Conservation (phyloP, 2,329 filamentous ascomycete species). For the Talaromyces sp. region DNA sequence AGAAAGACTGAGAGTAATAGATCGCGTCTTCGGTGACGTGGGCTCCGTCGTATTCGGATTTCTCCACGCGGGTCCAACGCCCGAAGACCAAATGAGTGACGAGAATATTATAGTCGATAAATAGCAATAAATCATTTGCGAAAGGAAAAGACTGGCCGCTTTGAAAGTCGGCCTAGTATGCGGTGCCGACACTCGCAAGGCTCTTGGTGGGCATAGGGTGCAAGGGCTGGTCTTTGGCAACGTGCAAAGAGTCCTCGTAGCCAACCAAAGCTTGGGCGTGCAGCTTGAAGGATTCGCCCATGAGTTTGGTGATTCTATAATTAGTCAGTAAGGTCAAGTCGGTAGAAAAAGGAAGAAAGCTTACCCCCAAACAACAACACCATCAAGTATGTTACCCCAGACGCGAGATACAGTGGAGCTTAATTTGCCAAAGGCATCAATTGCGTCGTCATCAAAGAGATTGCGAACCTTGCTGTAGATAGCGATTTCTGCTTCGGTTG, state of each 20-base stretch:
- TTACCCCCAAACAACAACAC: constrained; percentile 99
- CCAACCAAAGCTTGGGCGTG: constrained; percentile 91
- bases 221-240: constrained; percentile 35
- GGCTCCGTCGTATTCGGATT: constrained; percentile 14
- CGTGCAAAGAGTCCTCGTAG: constrained; percentile 65
- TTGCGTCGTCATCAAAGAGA: constrained; percentile 79
- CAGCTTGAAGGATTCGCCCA: constrained; percentile 97
- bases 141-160: constrained; percentile 4
- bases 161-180: constrained; percentile 25
- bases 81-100: constrained; percentile 10
- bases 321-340: neutral
- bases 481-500: constrained; percentile 36
- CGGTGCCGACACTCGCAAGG: constrained; percentile 37
- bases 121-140: constrained; percentile 7
- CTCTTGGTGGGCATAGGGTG: constrained; percentile 40
- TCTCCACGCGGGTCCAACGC: constrained; percentile 11
- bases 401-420: constrained; percentile 93
- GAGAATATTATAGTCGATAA: constrained; percentile 14
- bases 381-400: constrained; percentile 97
- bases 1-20: constrained; percentile 2
- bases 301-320: constrained; percentile 60
- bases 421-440: constrained; percentile 76
- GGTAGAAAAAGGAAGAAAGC: constrained; percentile 25
- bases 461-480: constrained; percentile 66
- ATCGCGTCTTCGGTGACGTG: constrained; percentile 6